Conservation (phyloP, 2,329 filamentous ascomycete genomes). For the Colletotrichum sp. region DNA sequence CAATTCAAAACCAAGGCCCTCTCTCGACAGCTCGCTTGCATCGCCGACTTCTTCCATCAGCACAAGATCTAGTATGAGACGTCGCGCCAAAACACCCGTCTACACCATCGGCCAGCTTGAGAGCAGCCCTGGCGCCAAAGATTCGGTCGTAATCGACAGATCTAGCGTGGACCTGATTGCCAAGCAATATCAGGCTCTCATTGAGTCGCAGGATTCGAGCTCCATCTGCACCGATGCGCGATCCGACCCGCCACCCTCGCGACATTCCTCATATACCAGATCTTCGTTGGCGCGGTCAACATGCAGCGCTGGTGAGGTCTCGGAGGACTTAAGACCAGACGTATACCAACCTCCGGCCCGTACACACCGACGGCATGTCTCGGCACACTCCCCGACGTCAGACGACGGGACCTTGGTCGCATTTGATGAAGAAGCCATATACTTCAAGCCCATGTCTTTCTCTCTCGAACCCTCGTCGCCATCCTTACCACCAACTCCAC, state of each 20-base stretch:
- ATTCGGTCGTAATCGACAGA: constrained; percentile 32
- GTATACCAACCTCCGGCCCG: neutral
- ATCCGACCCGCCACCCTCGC: constrained; percentile 27
- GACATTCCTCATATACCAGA: neutral
- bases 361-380: neutral
- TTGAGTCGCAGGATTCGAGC: constrained; percentile 43
- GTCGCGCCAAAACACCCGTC: constrained; percentile 57
- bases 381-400: constrained; percentile 37
- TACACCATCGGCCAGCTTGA: constrained; percentile 55
- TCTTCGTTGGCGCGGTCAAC: neutral
- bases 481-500: constrained; percentile 29
- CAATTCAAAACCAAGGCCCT: constrained; percentile 22
- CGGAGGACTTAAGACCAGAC: neutral
- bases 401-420: constrained; percentile 52
- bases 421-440: constrained; percentile 50
- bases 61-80: constrained; percentile 37
- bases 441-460: constrained; percentile 50
- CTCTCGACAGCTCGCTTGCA: constrained; percentile 18
- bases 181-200: constrained; percentile 52
- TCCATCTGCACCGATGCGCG: constrained; percentile 33
- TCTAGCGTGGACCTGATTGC: constrained; percentile 53
- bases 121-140: constrained; percentile 26
- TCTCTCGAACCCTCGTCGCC: constrained; percentile 37
- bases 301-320: neutral
- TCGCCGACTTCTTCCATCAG: constrained; percentile 21